Evolutionary conservation across 352 stramenopile genomes (phyloP), one percentile per base, ranked within the genome.

Genomic region (Phytopythium kandeliae): DNA sequence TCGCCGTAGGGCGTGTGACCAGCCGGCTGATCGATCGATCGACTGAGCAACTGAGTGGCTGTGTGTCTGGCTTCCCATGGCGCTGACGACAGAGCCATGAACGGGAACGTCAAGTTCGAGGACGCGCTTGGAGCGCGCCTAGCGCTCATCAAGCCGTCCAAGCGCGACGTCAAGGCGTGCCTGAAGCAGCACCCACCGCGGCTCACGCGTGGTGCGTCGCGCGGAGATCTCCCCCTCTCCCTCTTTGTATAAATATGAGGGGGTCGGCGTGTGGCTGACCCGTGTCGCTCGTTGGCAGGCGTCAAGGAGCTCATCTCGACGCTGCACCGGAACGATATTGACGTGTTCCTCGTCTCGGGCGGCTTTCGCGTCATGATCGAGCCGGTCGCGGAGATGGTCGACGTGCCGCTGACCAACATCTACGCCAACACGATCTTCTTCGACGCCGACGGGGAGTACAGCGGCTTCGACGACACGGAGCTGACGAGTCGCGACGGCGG

Each of bases 301-400:
- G 72, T 98, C 26, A 82, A 92, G 55, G 76, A 89, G 58, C 75
- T 99, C 5, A 87, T 99, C 35, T 54, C 69, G 28, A 71, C 71
- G 44, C 77, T 99, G 42, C 82, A 98, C 40, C 59, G 81, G 38
- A 90, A 96, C 49, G 82, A 83, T 30, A 92, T 97, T 17, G 74
- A 94, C 48, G 95, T 99, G 19, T 99, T 98, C 78, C 74, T 99
- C 21, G 96, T 99, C n/a, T 98, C 89, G 8, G 97, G 97, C 38
- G 97, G 97, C 52, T 99, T 99, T 56, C 86, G 96, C 2, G 71
- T 98, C 54, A 99, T 99, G 96, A 99, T 99, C 71, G 88, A 98
- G 59, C 97, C 97, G 0, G 82, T 99, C 0, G 96, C 96, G 17
- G 70, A 93, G 58, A 54, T 82, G 46, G 62, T 98, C 62, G 65